phyloP scores from a whole-genome alignment of 169 alveolate genomes.

The Eimeria nieschulzi region DNA sequence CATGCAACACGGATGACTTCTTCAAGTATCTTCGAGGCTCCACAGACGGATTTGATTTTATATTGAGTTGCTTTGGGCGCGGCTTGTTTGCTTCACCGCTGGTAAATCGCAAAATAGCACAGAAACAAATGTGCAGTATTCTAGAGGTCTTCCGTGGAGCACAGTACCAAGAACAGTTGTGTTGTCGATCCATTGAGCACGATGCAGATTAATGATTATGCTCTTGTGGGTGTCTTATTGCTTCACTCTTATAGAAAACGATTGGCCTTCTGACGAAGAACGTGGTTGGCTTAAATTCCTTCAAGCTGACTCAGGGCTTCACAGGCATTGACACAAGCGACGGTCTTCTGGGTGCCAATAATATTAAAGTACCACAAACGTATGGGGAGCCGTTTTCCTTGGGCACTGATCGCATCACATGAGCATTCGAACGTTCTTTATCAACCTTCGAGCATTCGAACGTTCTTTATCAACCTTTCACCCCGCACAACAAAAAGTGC shows the following conservation, averaged over 20 bases:
- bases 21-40: constrained; percentile 77
- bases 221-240: too few species aligned
- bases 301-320: constrained; percentile 12
- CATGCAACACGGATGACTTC: constrained; percentile 73
- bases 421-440: neutral
- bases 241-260: constrained; percentile 5
- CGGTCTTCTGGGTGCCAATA: neutral
- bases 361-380: too few species aligned
- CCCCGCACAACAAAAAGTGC: too few species aligned
- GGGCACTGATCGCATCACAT: neutral
- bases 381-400: too few species aligned
- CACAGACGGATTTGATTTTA: constrained; percentile 69
- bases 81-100: constrained; percentile 69
- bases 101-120: constrained; percentile 43
- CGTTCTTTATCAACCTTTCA: too few species aligned
- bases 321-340: neutral
- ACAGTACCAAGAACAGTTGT: neutral
- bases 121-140: too few species aligned
- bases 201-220: too few species aligned
- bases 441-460: neutral
- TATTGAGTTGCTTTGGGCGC: constrained; percentile 72
- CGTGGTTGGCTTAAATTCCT: constrained; percentile 18
- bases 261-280: constrained; percentile 41
- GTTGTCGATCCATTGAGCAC: too few species aligned
- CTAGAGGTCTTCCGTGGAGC: neutral